Conservation (phyloP, 192 early-diverging fungal species). For the Podila verticillata region DNA sequence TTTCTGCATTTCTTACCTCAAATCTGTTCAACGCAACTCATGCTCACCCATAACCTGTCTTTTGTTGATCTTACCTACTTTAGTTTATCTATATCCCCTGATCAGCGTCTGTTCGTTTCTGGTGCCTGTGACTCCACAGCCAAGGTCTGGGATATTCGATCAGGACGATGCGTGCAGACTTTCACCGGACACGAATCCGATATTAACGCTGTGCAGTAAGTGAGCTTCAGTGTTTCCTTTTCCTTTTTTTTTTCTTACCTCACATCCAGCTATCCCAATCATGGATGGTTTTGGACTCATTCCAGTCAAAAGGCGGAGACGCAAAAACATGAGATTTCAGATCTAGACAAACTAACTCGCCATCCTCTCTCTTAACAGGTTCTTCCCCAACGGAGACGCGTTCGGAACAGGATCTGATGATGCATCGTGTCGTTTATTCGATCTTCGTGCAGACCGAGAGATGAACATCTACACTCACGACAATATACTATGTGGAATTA, state of each 20-base stretch:
- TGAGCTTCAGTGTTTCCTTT: too few species aligned
- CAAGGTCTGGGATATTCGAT: slow-evolving; percentile 99
- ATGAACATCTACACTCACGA: slow-evolving; percentile 98
- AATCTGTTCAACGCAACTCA: neutral
- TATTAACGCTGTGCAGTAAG: slow-evolving; percentile 97
- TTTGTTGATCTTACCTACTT: neutral
- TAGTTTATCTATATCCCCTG: slow-evolving; percentile 89
- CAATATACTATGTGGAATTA: slow-evolving; percentile 98
- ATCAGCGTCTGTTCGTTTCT: slow-evolving; percentile 97
- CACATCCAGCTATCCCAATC: neutral
- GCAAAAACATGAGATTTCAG: too few species aligned
- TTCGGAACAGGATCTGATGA: slow-evolving; percentile 99
- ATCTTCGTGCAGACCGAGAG: slow-evolving; percentile 97
- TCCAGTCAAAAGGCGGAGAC: neutral
- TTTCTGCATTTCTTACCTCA: neutral
- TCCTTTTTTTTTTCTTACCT: slow-evolving; percentile 2
- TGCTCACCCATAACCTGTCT: neutral
- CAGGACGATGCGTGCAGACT: slow-evolving; percentile 95
- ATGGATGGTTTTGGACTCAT: neutral
- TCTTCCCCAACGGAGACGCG: slow-evolving; percentile 99
- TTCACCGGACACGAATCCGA: slow-evolving; percentile 99
- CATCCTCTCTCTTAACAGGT: slow-evolving; percentile 58
- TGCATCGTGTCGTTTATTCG: slow-evolving; percentile 97
- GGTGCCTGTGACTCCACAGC: slow-evolving; percentile 99
- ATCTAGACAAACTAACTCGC: neutral